Base-by-base conservation (phyloP, 805 yeast species). In the Candida mattraensis region DNA sequence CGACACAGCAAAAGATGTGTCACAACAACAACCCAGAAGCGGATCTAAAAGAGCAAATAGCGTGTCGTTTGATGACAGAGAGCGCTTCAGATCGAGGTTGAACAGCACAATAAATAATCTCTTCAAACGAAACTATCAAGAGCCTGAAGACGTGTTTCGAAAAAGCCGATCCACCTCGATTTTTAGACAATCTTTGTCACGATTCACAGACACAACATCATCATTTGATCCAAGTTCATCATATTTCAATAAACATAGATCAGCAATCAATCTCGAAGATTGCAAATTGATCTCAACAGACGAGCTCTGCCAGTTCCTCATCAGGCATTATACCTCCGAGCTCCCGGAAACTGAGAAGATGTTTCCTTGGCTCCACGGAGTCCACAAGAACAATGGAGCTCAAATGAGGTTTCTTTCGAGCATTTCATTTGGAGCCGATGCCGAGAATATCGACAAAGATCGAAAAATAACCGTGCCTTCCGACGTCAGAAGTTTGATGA, bases 331-430 rank as follows among this genome's bases (percentile, higher is more conserved):
- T 28, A 39, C 53, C 2, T 29, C 54, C 9, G 55, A 48, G 3
- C 53, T 81, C 25, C 95, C 96, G 0, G 74, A 74, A 3, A 81
- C 89, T 13, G 72, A 69, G 16, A 53, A 53, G 8, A 76, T 89
- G 71, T 89, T 88, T 50, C 97, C 97, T 0, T 88, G 96, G 96
- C 66, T 87, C 17, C 96, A 89, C 56, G 93, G 95, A 1, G 66
- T 84, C 28, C 78, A 81, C 43, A 68, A 67, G 10, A 66, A 69
- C 22, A 77, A 78, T 50, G 63, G 69, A 26, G 74, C 80, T 16
- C 83, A 78, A 50, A 60, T 71, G 28, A 63, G 70, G 57, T 64
- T 77, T 59, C 48, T 61, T 26, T 45, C 60, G 11, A 56, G 48
- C 51, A 17, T 48, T 41, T 37, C 54, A 3, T 45, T 42, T 30